Percentiles rank a stretch among this genome's conserved stretches.
Evolutionary conservation across 2,329 filamentous ascomycete genomes (phyloP).

Genomic region (Xylaria sp.): DNA sequence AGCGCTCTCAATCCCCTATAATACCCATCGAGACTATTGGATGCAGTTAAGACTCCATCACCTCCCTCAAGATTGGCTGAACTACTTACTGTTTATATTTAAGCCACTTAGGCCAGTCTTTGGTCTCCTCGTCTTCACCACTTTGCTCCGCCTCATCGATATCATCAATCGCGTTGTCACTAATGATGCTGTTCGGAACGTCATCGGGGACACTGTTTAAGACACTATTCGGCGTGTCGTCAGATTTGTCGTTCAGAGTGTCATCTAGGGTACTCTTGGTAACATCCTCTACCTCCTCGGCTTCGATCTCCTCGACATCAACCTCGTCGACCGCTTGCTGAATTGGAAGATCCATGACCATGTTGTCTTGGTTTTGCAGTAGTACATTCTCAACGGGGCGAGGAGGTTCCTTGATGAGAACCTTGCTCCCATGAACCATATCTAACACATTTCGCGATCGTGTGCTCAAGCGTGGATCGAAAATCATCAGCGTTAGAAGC

Average conservation of each 20-base stretch:
- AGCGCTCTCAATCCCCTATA: slow-evolving; percentile 81
- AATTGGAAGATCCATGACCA: slow-evolving; percentile 19
- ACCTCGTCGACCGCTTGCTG: slow-evolving; percentile 26
- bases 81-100: slow-evolving; percentile 57
- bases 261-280: neutral
- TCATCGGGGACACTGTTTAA: neutral
- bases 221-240: neutral
- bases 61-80: neutral
- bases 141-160: slow-evolving; percentile 5
- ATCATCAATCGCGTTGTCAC: neutral
- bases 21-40: slow-evolving; percentile 78
- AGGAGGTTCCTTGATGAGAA: slow-evolving; percentile 26
- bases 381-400: slow-evolving; percentile 29
- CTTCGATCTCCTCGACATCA: slow-evolving; percentile 19
- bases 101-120: slow-evolving; percentile 53
- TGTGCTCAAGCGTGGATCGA: slow-evolving; percentile 47
- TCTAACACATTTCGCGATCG: slow-evolving; percentile 46
- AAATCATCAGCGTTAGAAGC: slow-evolving; percentile 56
- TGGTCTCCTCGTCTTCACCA: slow-evolving; percentile 26
- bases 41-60: slow-evolving; percentile 34
- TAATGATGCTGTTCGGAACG: neutral
- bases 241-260: neutral
- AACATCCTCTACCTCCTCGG: slow-evolving; percentile 18
- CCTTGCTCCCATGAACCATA: slow-evolving; percentile 45
- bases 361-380: slow-evolving; percentile 40